Base-by-base conservation (phyloP, 2,329 filamentous ascomycete genomes). In the Phyllosticta capitalensis region DNA sequence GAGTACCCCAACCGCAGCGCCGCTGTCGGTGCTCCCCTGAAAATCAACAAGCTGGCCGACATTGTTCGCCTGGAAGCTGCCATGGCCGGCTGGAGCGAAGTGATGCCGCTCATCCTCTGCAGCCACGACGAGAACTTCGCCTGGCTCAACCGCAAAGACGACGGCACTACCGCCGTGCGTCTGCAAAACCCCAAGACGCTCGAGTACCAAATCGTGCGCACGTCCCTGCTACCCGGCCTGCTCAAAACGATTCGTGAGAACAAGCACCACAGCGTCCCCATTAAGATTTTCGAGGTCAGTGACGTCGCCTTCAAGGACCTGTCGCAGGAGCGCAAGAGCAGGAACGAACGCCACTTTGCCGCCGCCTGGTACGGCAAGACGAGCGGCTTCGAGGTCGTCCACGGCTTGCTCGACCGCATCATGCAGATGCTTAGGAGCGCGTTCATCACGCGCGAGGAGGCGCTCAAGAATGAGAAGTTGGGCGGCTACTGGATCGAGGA, bases 121-220 rank as follows among this genome's bases (percentile, higher is more conserved):
- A 95, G 90, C 52, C 91, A 96, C 73, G 92, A 97, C 69, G 94
- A 99, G 81, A 99, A 99, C 78, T 99, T 97, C 73, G 87, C 82
- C 61, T 96, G 90, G 88, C 80, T 99, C 56, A 96, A 96, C 77
- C 87, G 91, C 69, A 85, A 86, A 69, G 92, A 96, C 66, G 89
- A 95, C 67, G 90, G 90, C 64, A 86, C 82, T 61, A 90, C 87
- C 0, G 91, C 90, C 26, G 84, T 96, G 65, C 86, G 85, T 67
- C 86, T 96, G 49, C 89, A 89, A 64, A 96, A 96, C 73, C 92
- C 92, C 59, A 96, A 96, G 79, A 95, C 91, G 0, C 81, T 85
- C 24, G 92, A 96, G 71, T 96, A 96, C 75, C 92, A 96, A 75
- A 86, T 96, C 59, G 92, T 95, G 24, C 87, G 92, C 61, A 96